Conservation (phyloP, 208 protist genomes). For the Trypanosoma platydactyli region DNA sequence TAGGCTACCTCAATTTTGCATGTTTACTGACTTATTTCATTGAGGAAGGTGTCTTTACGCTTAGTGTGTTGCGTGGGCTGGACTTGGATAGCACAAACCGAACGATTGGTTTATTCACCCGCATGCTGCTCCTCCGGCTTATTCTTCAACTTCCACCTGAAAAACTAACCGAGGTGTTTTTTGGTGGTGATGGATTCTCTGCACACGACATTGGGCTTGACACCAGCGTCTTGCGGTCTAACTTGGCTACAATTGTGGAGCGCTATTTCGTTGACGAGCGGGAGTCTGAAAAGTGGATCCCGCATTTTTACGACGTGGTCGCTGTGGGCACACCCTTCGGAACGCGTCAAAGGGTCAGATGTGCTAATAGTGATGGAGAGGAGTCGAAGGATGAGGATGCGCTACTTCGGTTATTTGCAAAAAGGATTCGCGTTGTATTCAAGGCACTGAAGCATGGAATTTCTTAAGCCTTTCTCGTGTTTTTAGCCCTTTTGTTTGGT, state of each 20-base stretch:
- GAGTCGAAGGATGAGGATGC: slow-evolving; percentile 22
- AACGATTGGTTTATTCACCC: slow-evolving; percentile 74
- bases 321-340: slow-evolving; percentile 64
- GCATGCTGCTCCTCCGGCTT: slow-evolving; percentile 71
- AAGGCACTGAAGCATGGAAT: slow-evolving; percentile 79
- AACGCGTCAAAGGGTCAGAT: slow-evolving; percentile 2
- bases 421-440: slow-evolving; percentile 64
- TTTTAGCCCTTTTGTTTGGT: slow-evolving; percentile 2
- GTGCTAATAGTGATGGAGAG: neutral
- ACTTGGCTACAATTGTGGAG: slow-evolving; percentile 56
- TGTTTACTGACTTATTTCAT: slow-evolving; percentile 57
- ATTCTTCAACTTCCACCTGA: slow-evolving; percentile 56
- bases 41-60: slow-evolving; percentile 51
- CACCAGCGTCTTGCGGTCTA: slow-evolving; percentile 47
- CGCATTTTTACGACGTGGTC: slow-evolving; percentile 72
- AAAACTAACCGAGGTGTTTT: slow-evolving; percentile 71
- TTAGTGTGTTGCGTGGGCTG: slow-evolving; percentile 79
- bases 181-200: slow-evolving; percentile 65
- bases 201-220: slow-evolving; percentile 66
- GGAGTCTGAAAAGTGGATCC: slow-evolving; percentile 61
- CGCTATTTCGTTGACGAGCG: slow-evolving; percentile 78
- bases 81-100: slow-evolving; percentile 78
- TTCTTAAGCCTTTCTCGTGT: slow-evolving; percentile 27
- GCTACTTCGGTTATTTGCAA: slow-evolving; percentile 49
- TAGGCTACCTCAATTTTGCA: slow-evolving; percentile 72